These are phyloP conservation scores for Colletotrichum gigasporum DNA, from an alignment of 2,329 filamentous ascomycete genomes.

Conservation along the genomic window DNA sequence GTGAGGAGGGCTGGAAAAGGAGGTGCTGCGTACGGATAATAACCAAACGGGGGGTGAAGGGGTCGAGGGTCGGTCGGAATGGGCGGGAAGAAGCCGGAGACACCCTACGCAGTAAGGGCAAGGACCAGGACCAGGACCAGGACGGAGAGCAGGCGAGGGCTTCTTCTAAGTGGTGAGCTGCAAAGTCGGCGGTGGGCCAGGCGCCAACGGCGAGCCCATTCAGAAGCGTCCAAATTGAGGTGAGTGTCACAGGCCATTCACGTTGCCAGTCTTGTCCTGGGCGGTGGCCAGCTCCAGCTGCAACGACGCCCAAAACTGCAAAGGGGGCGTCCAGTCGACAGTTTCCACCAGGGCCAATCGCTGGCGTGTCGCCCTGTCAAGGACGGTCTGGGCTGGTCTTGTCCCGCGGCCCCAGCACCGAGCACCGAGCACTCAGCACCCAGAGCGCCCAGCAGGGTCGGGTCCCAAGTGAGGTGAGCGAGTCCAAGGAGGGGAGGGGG, in stretches of 20 bases:
- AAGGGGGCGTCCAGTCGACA: slow-evolving; percentile 13
- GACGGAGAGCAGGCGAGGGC: no score
- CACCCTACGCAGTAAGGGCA: background rate
- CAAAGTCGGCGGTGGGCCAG: no score
- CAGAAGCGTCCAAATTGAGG: background rate
- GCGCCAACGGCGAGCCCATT: background rate
- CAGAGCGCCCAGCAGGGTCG: no score
- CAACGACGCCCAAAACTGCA: slow-evolving; percentile 20
- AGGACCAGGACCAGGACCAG: no score
- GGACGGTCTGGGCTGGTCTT: slow-evolving; percentile 16
- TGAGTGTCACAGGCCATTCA: background rate
- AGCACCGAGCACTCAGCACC: no score
- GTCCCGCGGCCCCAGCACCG: no score
- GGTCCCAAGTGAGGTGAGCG: no score
- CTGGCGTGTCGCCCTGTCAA: slow-evolving; percentile 16
- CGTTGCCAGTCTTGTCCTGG: background rate
- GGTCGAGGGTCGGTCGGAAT: slow-evolving; percentile 7
- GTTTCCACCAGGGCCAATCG: slow-evolving; percentile 20
- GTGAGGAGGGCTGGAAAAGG: slow-evolving; percentile 27
- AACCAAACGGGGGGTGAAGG: background rate
- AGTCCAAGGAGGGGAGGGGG: background rate
- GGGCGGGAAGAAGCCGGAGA: slow-evolving; percentile 29
- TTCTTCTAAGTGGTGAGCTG: background rate
- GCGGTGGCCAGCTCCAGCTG: slow-evolving; percentile 24
- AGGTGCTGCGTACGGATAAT: background rate